Base-by-base conservation (phyloP, 2,329 filamentous ascomycete genomes). In the Fusarium solani-melongenae region DNA sequence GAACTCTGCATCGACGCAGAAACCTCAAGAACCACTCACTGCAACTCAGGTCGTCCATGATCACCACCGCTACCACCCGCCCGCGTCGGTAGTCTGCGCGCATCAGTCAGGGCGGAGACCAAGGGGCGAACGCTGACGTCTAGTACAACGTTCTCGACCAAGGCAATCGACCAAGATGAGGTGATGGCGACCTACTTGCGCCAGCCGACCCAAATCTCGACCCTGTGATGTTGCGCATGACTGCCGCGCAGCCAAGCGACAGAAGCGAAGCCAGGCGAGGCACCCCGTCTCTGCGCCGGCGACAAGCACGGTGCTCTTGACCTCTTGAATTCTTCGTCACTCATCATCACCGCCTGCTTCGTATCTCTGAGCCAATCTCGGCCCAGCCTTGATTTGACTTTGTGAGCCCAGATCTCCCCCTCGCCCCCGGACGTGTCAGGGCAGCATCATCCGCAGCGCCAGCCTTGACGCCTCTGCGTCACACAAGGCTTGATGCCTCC, bases 391-490 rank as follows among this genome's bases (percentile, higher is more conserved):
- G 27, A 33, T 60, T 69, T 64, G 62, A 62, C 56, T 71, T 59
- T 29, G 44, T 34, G 17, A 20, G 20, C 53, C 41, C 20, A 58
- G 61, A 66, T 72, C 64, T 60, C 62, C 62, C 58, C 39, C 58
- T 72, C 41, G 17, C 20, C 15, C 34, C 53, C 53, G 8, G 46
- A 58, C 39, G 72, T 76, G 76, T 78, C 70, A 76, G 67, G 56
- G 57, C 72, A 74, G 67, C 76, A 77, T 77, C 76, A 74, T 74
- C 61, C 58, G 29, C 53, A 29, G 57, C 59, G 44, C 57, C 70
- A 62, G 36, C 57, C 22, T 27, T 34, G 20, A 60, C 62, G 55
- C 62, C 66, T 67, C 53, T 62, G 55, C 53, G 41, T 61, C 63
- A 58, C 38, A 58, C 36, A 46, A 62, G 24, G 36, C 58, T 67